Base-by-base conservation (phyloP, 306 rosid genomes). In the Quercus alba region DNA sequence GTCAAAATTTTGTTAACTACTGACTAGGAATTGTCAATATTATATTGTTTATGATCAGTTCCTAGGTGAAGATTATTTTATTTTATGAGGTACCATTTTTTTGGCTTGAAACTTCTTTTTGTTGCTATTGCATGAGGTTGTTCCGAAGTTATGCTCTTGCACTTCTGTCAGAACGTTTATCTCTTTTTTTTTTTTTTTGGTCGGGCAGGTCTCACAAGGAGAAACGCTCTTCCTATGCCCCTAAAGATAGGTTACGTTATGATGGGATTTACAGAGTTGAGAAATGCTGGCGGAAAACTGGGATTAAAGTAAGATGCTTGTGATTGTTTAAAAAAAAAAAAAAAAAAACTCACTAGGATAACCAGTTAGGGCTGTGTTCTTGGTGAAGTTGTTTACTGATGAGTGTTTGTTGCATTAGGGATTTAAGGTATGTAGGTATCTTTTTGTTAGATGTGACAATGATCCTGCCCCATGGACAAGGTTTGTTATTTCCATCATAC, bases 391-490 rank as follows among this genome's bases (percentile, higher is more conserved):
- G 59, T 80, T 74, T 63, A 66, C 82, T 76, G 31, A 70, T 52
- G 14, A 11, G 17, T 11, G 62, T 70, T 76, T 56, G 4, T 15
- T 80, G 69, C 33, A 70, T 41, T 26, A 94, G 98, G 97, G 98
- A 41, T 86, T 56, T 72, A 87, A 88, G 84, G 89, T 92, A 4
- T 91, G 98, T 70, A 77, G 97, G 55, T 94, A 86, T 77, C 81
- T 90, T 59, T 94, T 92, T 66, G 92, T 94, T 41, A 85, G 98
- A 84, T 89, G 95, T 73, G 98, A 94, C 82, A 91, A 94, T 72
- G 97, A 89, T 70, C 93, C 95, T 12, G 97, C 97, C 1, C 97
- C 98, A 5, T 89, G 97, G 98, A 84, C 93, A 68, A 88, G 91
- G 96, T 90, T 26, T 51, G 73, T 41, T 35, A 8, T 35, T 64